Percentiles rank a stretch among this genome's conserved stretches.
Conservation (phyloP, 2,329 filamentous ascomycete species). For the Aspergillus eucalypticola region DNA sequence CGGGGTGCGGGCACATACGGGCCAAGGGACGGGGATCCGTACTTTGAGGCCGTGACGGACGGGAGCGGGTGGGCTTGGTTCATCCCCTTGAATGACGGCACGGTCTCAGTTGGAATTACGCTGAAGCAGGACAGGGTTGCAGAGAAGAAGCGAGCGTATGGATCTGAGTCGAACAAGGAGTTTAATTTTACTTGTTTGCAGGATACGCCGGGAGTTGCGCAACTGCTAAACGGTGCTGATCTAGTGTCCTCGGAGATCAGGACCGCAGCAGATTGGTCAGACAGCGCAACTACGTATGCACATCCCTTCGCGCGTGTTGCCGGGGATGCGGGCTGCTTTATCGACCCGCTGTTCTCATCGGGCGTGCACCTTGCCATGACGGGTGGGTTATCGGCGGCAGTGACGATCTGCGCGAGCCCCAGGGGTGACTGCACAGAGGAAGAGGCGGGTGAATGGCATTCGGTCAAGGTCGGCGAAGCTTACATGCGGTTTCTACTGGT, state of each 20-base stretch:
- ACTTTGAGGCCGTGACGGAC: constrained; percentile 32
- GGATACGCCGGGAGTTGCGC: background rate
- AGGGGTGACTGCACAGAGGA: constrained; percentile 38
- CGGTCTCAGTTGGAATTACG: constrained; percentile 10
- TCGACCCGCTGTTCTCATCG: constrained; percentile 15
- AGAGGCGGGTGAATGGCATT: constrained; percentile 44
- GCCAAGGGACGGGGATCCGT: background rate
- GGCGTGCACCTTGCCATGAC: constrained; percentile 50
- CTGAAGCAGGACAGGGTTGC: background rate
- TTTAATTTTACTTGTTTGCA: background rate
- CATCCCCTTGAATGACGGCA: constrained; percentile 54
- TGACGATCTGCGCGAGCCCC: constrained; percentile 36
- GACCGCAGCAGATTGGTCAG: background rate
- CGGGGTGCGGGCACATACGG: constrained; percentile 23
- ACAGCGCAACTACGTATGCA: background rate
- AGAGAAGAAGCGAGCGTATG: background rate
- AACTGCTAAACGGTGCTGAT: background rate
- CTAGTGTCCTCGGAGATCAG: background rate
- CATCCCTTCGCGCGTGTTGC: background rate
- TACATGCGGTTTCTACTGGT: constrained; percentile 53
- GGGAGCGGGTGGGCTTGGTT: constrained; percentile 54
- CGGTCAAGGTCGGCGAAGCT: constrained; percentile 45
- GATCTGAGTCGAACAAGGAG: background rate
- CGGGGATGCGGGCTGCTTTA: background rate
- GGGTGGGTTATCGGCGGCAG: constrained; percentile 48